Evolutionary conservation across 1,139 yeast species (phyloP).

Genomic region (Suhomyces terraborum): DNA sequence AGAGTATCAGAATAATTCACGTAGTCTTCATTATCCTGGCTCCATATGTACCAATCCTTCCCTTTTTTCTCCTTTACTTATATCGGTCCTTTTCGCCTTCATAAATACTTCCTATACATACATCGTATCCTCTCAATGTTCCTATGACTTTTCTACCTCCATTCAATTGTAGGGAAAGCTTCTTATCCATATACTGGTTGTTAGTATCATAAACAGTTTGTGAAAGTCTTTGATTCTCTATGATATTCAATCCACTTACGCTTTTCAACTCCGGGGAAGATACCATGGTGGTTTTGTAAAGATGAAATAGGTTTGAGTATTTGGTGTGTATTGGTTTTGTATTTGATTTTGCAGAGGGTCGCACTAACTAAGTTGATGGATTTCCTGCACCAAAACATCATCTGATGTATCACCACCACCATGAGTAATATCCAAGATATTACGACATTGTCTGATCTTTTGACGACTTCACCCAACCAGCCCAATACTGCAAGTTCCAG

Average conservation of each 20-base stretch:
- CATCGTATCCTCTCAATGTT: constrained; percentile 75
- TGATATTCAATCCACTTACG: constrained; percentile 29
- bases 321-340: background rate
- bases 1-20: no score
- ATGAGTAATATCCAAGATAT: constrained; percentile 33
- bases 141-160: constrained; percentile 77
- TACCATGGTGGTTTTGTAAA: constrained; percentile 39
- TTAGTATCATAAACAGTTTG: no score
- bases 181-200: constrained; percentile 71
- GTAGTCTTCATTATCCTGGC: no score
- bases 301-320: background rate
- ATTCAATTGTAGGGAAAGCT: constrained; percentile 67
- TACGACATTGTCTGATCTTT: constrained; percentile 31
- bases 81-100: background rate
- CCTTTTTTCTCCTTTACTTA: no score
- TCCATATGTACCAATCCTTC: no score
- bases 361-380: background rate
- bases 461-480: constrained; percentile 26
- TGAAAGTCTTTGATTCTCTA: constrained; percentile 12
- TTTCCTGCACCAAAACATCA: constrained; percentile 6
- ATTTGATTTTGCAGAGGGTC: background rate
- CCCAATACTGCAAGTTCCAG: constrained; percentile 9
- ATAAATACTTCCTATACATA: constrained; percentile 28
- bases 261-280: constrained; percentile 63
- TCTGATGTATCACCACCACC: background rate